Evolutionary conservation across 1,284 basidiomycete genomes (phyloP).

Genomic region (Sanghuangporus weigelae): DNA sequence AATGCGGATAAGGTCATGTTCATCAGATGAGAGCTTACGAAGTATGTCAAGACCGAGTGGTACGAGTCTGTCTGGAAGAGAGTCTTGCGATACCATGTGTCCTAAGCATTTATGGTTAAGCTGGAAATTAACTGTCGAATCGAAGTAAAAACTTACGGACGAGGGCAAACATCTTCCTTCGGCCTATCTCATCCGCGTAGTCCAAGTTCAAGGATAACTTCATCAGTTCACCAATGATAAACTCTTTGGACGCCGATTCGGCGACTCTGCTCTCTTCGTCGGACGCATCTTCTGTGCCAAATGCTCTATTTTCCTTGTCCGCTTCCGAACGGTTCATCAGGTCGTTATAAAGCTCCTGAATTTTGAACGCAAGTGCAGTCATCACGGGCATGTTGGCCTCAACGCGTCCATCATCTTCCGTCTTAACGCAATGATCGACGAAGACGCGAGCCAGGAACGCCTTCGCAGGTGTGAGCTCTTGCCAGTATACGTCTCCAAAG

Average conservation of each 20-base stretch:
- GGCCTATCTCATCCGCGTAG: constrained; percentile 92
- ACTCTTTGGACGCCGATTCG: constrained; percentile 58
- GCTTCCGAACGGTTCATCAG: constrained; percentile 50
- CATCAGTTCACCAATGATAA: constrained; percentile 80
- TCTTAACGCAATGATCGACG: constrained; percentile 70
- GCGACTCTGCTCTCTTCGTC: constrained; percentile 47
- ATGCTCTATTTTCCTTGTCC: constrained; percentile 36
- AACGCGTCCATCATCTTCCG: constrained; percentile 61
- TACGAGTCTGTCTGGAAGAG: constrained; percentile 76
- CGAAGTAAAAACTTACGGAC: constrained; percentile 52
- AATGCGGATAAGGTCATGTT: constrained; percentile 89
- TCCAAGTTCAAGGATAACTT: constrained; percentile 81
- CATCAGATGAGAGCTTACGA: constrained; percentile 76
- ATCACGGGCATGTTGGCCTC: constrained; percentile 84
- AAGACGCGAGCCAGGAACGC: constrained; percentile 84
- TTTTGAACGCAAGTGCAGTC: constrained; percentile 82
- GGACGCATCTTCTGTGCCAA: constrained; percentile 38
- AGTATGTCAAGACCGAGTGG: constrained; percentile 85
- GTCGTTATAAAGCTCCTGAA: constrained; percentile 77
- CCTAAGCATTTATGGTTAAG: constrained; percentile 34
- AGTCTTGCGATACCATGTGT: constrained; percentile 83
- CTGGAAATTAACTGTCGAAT: background rate
- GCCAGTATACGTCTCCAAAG: constrained; percentile 80
- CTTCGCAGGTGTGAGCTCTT: constrained; percentile 70
- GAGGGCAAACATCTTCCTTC: constrained; percentile 87